phyloP scores from a whole-genome alignment of 2,329 filamentous ascomycete genomes.

The Monosporascus sp. region DNA sequence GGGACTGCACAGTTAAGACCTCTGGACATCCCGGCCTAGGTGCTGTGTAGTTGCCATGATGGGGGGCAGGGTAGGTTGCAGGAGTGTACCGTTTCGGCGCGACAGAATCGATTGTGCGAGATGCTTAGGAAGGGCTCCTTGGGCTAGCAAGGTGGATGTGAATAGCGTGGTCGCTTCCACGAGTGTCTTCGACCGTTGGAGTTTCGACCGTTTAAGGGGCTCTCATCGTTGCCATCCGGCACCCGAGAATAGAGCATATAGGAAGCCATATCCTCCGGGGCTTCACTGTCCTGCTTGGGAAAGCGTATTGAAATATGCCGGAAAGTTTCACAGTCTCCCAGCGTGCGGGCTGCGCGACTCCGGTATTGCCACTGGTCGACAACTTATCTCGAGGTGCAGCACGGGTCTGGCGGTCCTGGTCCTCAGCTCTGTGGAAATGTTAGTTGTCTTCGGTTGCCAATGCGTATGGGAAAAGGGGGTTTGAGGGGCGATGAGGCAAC shows the following conservation, averaged over 20 bases:
- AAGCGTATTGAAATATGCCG: background rate
- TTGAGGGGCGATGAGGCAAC: too few relatives aligned
- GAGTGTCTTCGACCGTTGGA: background rate
- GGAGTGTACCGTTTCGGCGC: background rate
- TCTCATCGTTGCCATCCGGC: background rate
- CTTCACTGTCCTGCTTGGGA: background rate
- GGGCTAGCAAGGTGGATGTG: background rate
- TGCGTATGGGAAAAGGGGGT: too few relatives aligned
- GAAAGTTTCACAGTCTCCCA: background rate
- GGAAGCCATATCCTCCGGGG: background rate
- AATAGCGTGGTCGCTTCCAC: background rate
- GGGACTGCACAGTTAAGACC: too few relatives aligned
- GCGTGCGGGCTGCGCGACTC: too few relatives aligned
- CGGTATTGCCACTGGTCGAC: too few relatives aligned
- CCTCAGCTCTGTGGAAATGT: too few relatives aligned
- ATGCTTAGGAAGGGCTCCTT: background rate
- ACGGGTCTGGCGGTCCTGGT: too few relatives aligned
- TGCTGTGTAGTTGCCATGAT: background rate
- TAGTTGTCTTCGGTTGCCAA: too few relatives aligned
- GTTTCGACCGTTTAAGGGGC: background rate
- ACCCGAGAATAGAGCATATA: background rate
- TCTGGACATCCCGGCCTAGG: background rate
- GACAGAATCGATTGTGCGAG: background rate
- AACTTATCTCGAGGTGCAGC: too few relatives aligned
- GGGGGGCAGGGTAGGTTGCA: background rate